Evolutionary conservation across 2,329 filamentous ascomycete species (phyloP).

Genomic region (Thermomyces lanuginosus): DNA sequence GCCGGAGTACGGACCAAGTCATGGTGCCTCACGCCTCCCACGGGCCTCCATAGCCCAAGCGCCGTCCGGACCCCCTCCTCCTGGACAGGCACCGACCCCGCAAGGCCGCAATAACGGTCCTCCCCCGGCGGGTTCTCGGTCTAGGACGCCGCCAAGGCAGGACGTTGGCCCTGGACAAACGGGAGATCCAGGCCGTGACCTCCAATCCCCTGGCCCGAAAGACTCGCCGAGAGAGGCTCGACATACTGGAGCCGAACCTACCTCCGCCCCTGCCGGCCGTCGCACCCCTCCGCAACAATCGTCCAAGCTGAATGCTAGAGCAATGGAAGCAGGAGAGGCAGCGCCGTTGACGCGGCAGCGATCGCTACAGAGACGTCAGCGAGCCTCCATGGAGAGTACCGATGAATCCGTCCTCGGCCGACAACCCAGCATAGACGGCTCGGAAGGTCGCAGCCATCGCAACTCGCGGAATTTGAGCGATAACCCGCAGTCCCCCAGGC

Average conservation of each 20-base stretch:
- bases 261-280: slow-evolving; percentile 41
- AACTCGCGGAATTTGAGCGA: slow-evolving; percentile 27
- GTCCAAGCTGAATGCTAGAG: slow-evolving; percentile 26
- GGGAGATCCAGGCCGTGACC: slow-evolving; percentile 29
- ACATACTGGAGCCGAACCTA: slow-evolving; percentile 27
- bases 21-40: slow-evolving; percentile 40
- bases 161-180: slow-evolving; percentile 31
- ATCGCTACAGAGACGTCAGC: slow-evolving; percentile 42
- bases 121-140: slow-evolving; percentile 19
- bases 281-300: slow-evolving; percentile 44
- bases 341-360: slow-evolving; percentile 31
- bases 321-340: slow-evolving; percentile 32
- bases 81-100: slow-evolving; percentile 46
- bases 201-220: slow-evolving; percentile 31
- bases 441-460: slow-evolving; percentile 22
- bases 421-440: slow-evolving; percentile 24
- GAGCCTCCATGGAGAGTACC: slow-evolving; percentile 52
- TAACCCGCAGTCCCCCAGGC: slow-evolving; percentile 29
- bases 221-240: slow-evolving; percentile 24
- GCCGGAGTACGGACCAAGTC: slow-evolving; percentile 15
- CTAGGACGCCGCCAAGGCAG: slow-evolving; percentile 36
- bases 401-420: slow-evolving; percentile 39
- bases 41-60: slow-evolving; percentile 43
- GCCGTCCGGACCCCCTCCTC: slow-evolving; percentile 47
- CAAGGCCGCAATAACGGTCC: slow-evolving; percentile 34